A percentile compares a stretch with the other conserved stretches of the same genome.
Evolutionary conservation across 331 rosid species (phyloP).

Genomic region (Acacia concinna): DNA sequence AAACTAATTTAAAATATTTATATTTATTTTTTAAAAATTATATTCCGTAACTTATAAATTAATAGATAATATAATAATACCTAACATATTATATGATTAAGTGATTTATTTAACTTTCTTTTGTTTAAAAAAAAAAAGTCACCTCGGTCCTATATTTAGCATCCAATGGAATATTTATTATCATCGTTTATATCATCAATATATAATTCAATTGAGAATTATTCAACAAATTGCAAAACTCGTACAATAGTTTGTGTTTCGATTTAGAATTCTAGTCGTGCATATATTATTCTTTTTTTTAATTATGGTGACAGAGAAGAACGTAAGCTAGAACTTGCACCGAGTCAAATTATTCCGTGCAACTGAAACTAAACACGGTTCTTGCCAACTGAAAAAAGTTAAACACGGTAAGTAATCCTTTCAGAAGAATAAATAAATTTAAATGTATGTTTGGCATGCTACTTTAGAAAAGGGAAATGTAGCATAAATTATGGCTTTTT

Average conservation of each 20-base stretch:
- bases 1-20: too few relatives aligned
- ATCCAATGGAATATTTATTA: too few relatives aligned
- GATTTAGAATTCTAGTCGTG: background rate
- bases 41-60: too few relatives aligned
- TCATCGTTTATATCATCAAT: too few relatives aligned
- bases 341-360: background rate
- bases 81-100: too few relatives aligned
- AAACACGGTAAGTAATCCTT: constrained; percentile 1
- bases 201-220: background rate
- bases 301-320: background rate
- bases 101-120: too few relatives aligned
- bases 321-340: too few relatives aligned
- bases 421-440: background rate
- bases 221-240: background rate
- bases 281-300: too few relatives aligned
- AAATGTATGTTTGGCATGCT: background rate
- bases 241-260: background rate
- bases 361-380: background rate
- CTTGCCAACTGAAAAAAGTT: background rate
- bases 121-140: too few relatives aligned
- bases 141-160: too few relatives aligned
- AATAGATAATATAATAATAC: too few relatives aligned
- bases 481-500: background rate
- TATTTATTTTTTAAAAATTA: too few relatives aligned
- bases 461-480: background rate